Evolutionary conservation across 2,329 filamentous ascomycete species (phyloP).

Genomic region (Chaetothyriales sp.): DNA sequence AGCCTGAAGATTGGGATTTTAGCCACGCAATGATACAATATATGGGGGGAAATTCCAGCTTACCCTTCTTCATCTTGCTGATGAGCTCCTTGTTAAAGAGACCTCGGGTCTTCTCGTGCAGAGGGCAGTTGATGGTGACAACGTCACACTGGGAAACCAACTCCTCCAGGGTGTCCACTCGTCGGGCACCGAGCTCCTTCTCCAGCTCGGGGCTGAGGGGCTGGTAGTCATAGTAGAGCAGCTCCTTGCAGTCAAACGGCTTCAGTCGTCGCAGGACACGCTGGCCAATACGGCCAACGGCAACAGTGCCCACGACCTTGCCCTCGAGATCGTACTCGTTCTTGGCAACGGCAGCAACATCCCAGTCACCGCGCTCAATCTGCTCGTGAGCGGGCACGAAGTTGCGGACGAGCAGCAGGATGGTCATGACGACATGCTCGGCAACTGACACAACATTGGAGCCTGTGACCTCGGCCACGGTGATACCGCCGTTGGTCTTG

Average conservation of each 20-base stretch:
- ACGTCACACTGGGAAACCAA: conserved; percentile 88
- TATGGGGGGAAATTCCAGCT: conserved; percentile 16
- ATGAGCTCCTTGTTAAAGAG: conserved; percentile 98
- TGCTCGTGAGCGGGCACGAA: conserved; percentile 95
- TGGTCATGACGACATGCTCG: conserved; percentile 99
- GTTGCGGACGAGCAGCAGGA: conserved; percentile 89
- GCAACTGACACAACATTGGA: conserved; percentile 97
- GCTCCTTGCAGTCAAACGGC: conserved; percentile 98
- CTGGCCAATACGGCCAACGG: conserved; percentile 94
- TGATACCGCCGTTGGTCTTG: conserved; percentile 95
- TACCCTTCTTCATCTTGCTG: conserved; percentile 95
- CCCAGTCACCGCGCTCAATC: conserved; percentile 78
- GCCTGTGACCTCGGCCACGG: conserved; percentile 92
- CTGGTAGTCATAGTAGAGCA: conserved; percentile 99
- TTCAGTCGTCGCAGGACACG: conserved; percentile 91
- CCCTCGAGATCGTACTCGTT: conserved; percentile 94
- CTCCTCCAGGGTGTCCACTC: conserved; percentile 80
- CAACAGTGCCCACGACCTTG: conserved; percentile 96
- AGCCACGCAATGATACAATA: conserved; percentile 1
- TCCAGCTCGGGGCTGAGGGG: conserved; percentile 70
- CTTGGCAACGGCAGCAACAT: conserved; percentile 92
- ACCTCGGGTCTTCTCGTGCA: conserved; percentile 93
- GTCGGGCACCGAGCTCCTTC: conserved; percentile 86
- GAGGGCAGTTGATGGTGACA: conserved; percentile 98
- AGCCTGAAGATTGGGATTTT: conserved; percentile 36